phyloP scores from a whole-genome alignment of 2,329 filamentous ascomycete genomes.

The Mycosphaerelloides madeirae region DNA sequence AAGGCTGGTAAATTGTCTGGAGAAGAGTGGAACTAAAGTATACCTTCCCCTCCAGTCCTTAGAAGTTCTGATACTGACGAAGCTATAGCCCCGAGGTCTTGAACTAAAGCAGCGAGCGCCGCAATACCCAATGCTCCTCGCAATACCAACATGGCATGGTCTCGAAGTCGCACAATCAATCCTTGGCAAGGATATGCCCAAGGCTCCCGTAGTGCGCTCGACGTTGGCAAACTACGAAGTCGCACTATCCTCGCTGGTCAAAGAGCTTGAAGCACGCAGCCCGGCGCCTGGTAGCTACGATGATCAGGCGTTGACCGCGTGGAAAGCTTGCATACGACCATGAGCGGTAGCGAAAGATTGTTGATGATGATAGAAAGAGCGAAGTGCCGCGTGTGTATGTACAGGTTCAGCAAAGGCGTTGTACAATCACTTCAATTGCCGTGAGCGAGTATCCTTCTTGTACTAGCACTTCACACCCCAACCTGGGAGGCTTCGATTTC shows the following conservation, averaged over 20 bases:
- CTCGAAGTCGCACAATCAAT: conserved; percentile 40
- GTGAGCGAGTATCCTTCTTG: too few relatives aligned
- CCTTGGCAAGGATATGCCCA: conserved; percentile 35
- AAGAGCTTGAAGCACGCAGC: conserved; percentile 20
- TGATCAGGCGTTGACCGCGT: conserved; percentile 24
- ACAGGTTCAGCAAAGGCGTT: too few relatives aligned
- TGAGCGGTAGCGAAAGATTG: conserved; percentile 1
- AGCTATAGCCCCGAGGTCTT: not conserved
- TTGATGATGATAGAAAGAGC: too few relatives aligned
- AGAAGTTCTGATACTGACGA: not conserved
- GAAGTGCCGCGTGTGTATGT: too few relatives aligned
- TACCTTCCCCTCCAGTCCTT: not conserved
- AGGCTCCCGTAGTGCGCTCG: conserved; percentile 16
- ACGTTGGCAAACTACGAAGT: conserved; percentile 26
- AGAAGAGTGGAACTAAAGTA: conserved; percentile 13
- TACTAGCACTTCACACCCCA: too few relatives aligned
- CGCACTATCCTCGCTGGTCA: conserved; percentile 19
- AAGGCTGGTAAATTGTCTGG: conserved; percentile 34
- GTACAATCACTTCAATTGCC: too few relatives aligned
- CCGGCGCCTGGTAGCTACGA: conserved; percentile 24
- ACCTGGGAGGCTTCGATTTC: too few relatives aligned
- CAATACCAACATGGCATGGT: conserved; percentile 41
- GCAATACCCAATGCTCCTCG: conserved; percentile 27
- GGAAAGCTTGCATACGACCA: conserved; percentile 22
- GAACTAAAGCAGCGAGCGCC: conserved; percentile 2